Evolutionary conservation across 2,329 filamentous ascomycete genomes (phyloP).

Genomic region (Achaetomium macrosporum): DNA sequence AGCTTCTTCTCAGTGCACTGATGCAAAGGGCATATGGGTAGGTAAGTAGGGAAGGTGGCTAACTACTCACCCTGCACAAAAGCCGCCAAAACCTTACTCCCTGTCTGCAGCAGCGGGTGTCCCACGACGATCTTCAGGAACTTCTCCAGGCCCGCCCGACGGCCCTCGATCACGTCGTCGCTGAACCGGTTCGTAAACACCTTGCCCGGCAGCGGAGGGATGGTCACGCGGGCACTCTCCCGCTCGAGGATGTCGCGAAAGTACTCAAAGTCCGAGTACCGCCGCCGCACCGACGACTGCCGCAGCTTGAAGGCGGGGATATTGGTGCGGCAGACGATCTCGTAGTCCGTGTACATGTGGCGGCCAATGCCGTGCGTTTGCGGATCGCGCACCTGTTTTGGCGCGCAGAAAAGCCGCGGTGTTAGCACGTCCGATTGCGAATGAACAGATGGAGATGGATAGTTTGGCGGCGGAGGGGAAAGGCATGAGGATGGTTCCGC

Average conservation of each 20-base stretch:
- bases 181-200: constrained; percentile 98
- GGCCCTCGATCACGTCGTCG: constrained; percentile 95
- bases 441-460: no score
- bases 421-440: no score
- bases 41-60: not conserved
- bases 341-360: constrained; percentile 97
- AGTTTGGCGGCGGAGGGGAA: no score
- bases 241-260: constrained; percentile 97
- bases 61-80: constrained; percentile 81
- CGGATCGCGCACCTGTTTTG: constrained; percentile 91
- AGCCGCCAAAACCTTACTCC: constrained; percentile 89
- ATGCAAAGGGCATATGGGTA: not conserved
- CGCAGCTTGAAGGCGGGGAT: constrained; percentile 98
- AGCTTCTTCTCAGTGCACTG: not conserved
- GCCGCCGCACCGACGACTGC: constrained; percentile 77
- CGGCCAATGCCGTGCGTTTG: constrained; percentile 92
- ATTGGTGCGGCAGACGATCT: constrained; percentile 96
- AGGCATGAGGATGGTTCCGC: no score
- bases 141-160: constrained; percentile 83
- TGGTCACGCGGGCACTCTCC: constrained; percentile 88
- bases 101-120: constrained; percentile 92
- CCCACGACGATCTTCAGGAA: constrained; percentile 97
- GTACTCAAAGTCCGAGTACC: constrained; percentile 98
- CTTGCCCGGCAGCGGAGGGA: constrained; percentile 91
- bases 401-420: no score